Evolutionary conservation across 2,329 filamentous ascomycete species (phyloP), one percentile per base, ranked within the genome.

Genomic region (Hymenoscyphus occultus): DNA sequence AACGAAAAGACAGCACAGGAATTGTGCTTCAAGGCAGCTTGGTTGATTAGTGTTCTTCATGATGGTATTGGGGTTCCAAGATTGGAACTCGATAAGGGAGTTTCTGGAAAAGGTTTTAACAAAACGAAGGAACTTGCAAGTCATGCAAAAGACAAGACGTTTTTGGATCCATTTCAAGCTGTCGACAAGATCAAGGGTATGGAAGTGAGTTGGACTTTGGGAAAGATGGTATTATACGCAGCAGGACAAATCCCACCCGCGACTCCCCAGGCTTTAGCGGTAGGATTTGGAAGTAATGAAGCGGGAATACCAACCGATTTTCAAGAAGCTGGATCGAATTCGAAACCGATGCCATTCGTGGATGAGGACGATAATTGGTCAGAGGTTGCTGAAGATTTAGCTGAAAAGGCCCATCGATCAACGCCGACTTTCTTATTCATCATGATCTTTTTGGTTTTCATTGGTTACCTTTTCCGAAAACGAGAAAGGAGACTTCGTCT

Each of bases 1-100:
- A 85, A 90, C 70, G 81, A 82, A 65, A 86, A 90, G 72, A 90
- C 89, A 60, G 93, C 93, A 5, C 86, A 90, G 69, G 89, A 96
- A 74, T 91, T 96, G 1, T 99, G 95, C 76, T 99, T 99, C 83
- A 99, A 99, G 77, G 93, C 95, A 0, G 95, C 92, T 5, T 99
- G 96, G 95, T 82, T 99, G 56, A 97, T 99, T 75, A 99, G 96
- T 72, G 89, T 99, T 74, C 83, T 99, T 3, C 94, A 99, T 73
- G 92, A 97, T 68, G 95, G 95, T 1, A 97, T 99, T 69, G 96
- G 95, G 0, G 88, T 99, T 61, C 96, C 96, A 5, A 86, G 93
- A 60, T 82, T 95, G 5, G 92, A 91, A 0, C 78, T 97, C 14
- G 94, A 97, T 71, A 80, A 86, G 22, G 81, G 83, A 0, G 74